phyloP scores from a whole-genome alignment of 2,329 filamentous ascomycete genomes.

The Pezicula neosporulosa region DNA sequence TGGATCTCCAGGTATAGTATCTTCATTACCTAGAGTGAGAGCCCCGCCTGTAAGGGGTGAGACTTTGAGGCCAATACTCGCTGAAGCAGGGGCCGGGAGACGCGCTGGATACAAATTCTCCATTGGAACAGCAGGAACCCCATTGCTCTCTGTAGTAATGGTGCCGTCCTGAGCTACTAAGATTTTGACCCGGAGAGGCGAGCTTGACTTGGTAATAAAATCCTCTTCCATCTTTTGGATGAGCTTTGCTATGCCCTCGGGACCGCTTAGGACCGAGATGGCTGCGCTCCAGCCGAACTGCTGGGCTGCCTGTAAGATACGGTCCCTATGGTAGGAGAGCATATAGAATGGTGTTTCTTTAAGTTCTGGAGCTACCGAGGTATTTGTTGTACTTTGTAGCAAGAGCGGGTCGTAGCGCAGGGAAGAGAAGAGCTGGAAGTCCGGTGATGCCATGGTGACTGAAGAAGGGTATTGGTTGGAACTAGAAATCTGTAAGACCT shows the following conservation, averaged over 20 bases:
- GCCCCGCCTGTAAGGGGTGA: slow-evolving; percentile 25
- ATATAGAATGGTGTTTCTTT: slow-evolving; percentile 69
- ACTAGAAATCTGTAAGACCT: not conserved
- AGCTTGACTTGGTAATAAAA: slow-evolving; percentile 23
- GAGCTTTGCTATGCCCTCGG: slow-evolving; percentile 41
- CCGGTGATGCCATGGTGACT: slow-evolving; percentile 7
- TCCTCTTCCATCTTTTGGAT: slow-evolving; percentile 32
- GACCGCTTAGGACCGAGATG: slow-evolving; percentile 40
- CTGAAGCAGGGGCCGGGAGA: slow-evolving; percentile 43
- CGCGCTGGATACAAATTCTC: slow-evolving; percentile 54
- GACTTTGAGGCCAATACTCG: slow-evolving; percentile 15
- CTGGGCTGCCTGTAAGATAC: slow-evolving; percentile 62
- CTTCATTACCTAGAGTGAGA: slow-evolving; percentile 17
- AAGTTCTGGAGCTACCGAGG: slow-evolving; percentile 18
- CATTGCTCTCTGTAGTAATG: slow-evolving; percentile 39
- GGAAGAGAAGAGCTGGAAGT: slow-evolving; percentile 66
- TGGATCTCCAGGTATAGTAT: slow-evolving; percentile 21
- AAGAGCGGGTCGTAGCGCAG: slow-evolving; percentile 68
- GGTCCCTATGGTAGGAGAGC: slow-evolving; percentile 73
- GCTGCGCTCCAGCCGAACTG: slow-evolving; percentile 53
- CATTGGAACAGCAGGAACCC: slow-evolving; percentile 36
- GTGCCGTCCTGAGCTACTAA: slow-evolving; percentile 47
- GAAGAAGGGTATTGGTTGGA: not conserved
- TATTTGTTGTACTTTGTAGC: slow-evolving; percentile 26
- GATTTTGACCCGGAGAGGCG: slow-evolving; percentile 50